Evolutionary conservation across 148 eudicot species (phyloP).

Genomic region (Arctostaphylos glauca): DNA sequence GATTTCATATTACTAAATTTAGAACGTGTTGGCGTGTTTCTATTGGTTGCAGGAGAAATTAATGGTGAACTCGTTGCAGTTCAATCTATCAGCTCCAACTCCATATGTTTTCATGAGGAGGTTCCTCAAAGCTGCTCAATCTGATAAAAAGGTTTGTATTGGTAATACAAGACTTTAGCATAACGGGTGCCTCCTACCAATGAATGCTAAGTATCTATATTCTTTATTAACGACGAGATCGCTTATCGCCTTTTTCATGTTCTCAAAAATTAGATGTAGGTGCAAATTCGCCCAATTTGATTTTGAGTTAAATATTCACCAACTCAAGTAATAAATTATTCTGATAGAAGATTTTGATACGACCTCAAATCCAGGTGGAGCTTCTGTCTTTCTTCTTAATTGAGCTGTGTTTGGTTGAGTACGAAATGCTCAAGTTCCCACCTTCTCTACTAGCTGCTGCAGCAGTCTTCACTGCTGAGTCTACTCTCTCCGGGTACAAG

Average conservation of each 20-base stretch:
- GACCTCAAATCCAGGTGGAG: slow-evolving; percentile 51
- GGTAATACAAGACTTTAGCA: background rate
- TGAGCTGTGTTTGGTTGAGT: slow-evolving; percentile 73
- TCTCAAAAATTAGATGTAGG: too few relatives aligned
- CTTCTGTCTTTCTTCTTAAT: slow-evolving; percentile 63
- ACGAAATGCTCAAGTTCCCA: slow-evolving; percentile 70
- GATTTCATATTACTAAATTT: background rate
- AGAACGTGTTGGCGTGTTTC: background rate
- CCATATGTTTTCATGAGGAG: slow-evolving; percentile 77
- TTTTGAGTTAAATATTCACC: background rate
- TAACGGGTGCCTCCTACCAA: too few relatives aligned
- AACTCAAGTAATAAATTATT: background rate
- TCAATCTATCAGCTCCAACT: slow-evolving; percentile 77
- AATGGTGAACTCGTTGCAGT: slow-evolving; percentile 66
- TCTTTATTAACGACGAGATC: too few relatives aligned
- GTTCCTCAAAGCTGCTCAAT: slow-evolving; percentile 76
- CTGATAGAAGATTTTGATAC: background rate
- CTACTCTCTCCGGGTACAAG: slow-evolving; percentile 40
- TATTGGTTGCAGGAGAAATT: slow-evolving; percentile 51
- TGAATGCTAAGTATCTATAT: too few relatives aligned
- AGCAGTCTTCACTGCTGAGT: slow-evolving; percentile 71
- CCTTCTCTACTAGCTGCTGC: slow-evolving; percentile 82
- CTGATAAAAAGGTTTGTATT: slow-evolving; percentile 48
- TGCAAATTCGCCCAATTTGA: too few relatives aligned
- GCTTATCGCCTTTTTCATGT: too few relatives aligned